Evolutionary conservation across 2,329 filamentous ascomycete species (phyloP), one percentile per base, ranked within the genome.

Genomic region (Dendryphion nanum): DNA sequence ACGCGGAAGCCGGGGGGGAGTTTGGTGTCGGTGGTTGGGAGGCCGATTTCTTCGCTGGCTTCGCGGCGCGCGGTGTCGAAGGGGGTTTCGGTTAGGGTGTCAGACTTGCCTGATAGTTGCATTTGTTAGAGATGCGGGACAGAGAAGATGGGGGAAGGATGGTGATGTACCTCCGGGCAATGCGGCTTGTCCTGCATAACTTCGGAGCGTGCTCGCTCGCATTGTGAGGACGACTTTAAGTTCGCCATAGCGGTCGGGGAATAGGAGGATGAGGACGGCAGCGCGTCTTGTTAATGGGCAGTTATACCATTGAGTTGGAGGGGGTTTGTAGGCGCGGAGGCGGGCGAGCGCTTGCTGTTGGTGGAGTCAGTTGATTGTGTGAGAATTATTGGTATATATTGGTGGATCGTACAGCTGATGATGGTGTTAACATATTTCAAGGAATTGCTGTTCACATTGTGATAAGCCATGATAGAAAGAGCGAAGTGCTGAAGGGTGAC

Each of bases 41-140:
- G 80, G 1, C 91, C 91, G 48, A 97, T 95, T 64, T 97, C 91
- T 64, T 97, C 91, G 63, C 79, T 86, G 1, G 91, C 90, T 73
- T 97, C 91, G 47, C 91, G 81, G 16, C 91, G 81, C 6, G 91
- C 89, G 35, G 90, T 94, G 57, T 90, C 78, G 65, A 88, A 88
- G 68, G 73, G 69, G 1, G 73, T 76, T 60, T 84, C 81, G 6
- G 61, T 42, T 7, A 74, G 54, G 0, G 67, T 64, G 46, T 82
- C 79, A 37, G 79, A 73, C 64, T 78, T 79, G 36, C 77, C 73
- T 70, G 53, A 17, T 7, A 30, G 2, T 26, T 26, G n/a, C 23
- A 8, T 26, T 26, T 26, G 23, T 26, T 26, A 26, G n/a, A n/a
- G 29, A 17, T 16, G 29, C 16, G 7, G 31, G 31, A 33, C 6